Percentiles rank a stretch among this genome's conserved stretches.
Evolutionary conservation across 805 yeast species (phyloP).

Genomic region (Ogataea neopini): DNA sequence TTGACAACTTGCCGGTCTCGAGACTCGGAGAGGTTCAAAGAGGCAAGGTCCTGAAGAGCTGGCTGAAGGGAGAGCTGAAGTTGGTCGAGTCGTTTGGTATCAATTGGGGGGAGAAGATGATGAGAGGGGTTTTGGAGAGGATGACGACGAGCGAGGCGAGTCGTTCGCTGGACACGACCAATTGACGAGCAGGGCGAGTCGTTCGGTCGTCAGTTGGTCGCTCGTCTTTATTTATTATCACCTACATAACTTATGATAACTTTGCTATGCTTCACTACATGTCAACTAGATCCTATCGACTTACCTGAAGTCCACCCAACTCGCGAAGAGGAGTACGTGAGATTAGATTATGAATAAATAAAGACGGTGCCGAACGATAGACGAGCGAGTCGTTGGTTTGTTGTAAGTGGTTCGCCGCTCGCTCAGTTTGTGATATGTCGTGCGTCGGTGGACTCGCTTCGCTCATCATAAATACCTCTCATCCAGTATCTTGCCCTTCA

Average conservation of each 20-base stretch:
- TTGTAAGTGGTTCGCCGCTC: neutral
- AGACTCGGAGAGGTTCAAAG: constrained; percentile 78
- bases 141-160: neutral
- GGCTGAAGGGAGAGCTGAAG: constrained; percentile 51
- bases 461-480: constrained; percentile 30
- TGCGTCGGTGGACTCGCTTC: neutral
- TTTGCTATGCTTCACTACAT: no score
- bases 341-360: no score
- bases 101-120: constrained; percentile 66
- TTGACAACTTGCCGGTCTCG: constrained; percentile 65
- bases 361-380: no score
- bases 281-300: no score
- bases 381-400: no score
- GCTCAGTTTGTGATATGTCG: neutral
- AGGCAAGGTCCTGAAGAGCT: constrained; percentile 57
- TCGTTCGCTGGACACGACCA: neutral
- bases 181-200: neutral
- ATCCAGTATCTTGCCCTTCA: constrained; percentile 43
- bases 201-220: neutral
- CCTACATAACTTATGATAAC: no score
- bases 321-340: no score
- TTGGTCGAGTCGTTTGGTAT: constrained; percentile 50
- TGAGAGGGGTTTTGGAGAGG: constrained; percentile 53
- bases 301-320: no score
- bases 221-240: no score